Conservation (phyloP, 2,329 filamentous ascomycete genomes). For the Penicillium sp. region DNA sequence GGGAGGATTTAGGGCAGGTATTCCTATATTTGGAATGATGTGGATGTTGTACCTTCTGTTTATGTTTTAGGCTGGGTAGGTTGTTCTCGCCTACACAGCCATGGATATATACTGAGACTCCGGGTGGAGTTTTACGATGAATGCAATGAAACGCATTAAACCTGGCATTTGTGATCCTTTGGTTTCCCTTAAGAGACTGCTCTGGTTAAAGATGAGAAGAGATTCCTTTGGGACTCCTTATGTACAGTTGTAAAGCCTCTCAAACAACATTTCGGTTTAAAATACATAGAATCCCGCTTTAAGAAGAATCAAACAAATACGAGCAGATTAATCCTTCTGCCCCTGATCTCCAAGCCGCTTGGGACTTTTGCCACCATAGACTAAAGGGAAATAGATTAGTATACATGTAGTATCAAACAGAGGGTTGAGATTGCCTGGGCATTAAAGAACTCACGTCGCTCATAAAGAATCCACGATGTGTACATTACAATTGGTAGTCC, state of each 20-base stretch:
- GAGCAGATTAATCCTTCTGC: not conserved
- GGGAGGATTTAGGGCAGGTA: not conserved
- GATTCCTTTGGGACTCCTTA: not conserved
- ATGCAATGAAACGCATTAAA: not conserved
- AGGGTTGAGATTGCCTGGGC: not conserved
- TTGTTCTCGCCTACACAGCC: not conserved
- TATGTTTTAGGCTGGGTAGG: not conserved
- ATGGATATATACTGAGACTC: constrained; percentile 7
- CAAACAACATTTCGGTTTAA: not conserved
- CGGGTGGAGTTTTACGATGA: not conserved
- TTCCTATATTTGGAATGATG: constrained; percentile 1
- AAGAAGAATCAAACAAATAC: not conserved
- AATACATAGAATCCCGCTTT: not conserved
- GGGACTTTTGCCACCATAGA: constrained; percentile 21
- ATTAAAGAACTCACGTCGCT: constrained; percentile 22
- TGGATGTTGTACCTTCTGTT: constrained; percentile 2
- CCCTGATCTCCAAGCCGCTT: constrained; percentile 8
- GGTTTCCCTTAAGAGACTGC: not conserved
- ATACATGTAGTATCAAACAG: not conserved
- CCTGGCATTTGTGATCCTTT: not conserved
- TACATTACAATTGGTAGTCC: constrained; percentile 27
- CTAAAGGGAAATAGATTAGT: constrained; percentile 11
- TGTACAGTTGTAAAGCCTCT: not conserved
- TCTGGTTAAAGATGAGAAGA: not conserved
- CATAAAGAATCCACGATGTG: constrained; percentile 29